Base-by-base conservation (phyloP, 257 asterid species). In the Solanum corneliomulleri region DNA sequence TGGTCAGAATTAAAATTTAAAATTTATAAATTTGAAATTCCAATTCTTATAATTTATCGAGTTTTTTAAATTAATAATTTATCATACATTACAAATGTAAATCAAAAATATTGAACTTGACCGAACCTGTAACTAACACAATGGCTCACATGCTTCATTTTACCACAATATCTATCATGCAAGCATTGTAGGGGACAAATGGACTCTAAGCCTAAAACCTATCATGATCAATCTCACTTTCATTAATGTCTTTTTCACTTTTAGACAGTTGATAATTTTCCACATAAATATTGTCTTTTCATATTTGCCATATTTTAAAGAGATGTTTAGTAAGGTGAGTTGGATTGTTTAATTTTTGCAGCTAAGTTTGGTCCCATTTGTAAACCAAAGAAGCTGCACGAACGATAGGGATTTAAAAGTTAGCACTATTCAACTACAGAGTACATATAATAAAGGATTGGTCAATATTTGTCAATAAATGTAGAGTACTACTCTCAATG, bases 111-210 rank as follows among this genome's bases (percentile, higher is more conserved):
- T 7, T 20, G 0, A 56, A 56, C 9, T 56, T 7, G 64, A 0
- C 25, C 25, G 0, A 56, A 56, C 25, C 11, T 2, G 5, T 7
- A 56, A 56, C 64, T 56, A 56, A 20, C 64, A 18, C 64, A 16
- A 16, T 56, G 23, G n/a, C 11, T 56, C 56, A 47, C 66, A 47
- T 16, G 84, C 68, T 47, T 16, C 66, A 45, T 80, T 45, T 44
- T 80, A 10, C 66, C 68, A 80, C 44, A 80, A 80, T 80, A 69
- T 31, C 20, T 14, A 47, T 27, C 66, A 78, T 80, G 85, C 69
- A 80, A 80, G 44, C 85, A 27, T 80, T 80, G 44, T 29, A 47
- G 85, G 85, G 85, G 44, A 47, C 85, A 80, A 29, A 47, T 80
- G 85, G 69, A 80, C 69, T 80, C 68, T 49, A 80, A 44, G 62